Percentiles rank a stretch among this genome's conserved stretches.
Conservation (phyloP, 1,139 yeast genomes). For the Suhomyces coccinellae region DNA sequence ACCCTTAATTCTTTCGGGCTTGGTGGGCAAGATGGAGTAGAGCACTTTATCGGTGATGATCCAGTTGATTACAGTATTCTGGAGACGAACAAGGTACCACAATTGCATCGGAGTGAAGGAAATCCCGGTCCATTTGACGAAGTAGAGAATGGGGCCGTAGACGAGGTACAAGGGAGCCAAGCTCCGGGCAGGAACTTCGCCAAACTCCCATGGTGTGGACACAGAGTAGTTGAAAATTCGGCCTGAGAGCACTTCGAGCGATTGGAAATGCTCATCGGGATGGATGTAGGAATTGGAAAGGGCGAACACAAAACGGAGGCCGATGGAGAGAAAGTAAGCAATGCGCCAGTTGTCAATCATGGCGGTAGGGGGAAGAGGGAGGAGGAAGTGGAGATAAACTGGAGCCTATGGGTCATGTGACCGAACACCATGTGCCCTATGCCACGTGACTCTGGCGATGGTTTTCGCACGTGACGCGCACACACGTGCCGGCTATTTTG, state of each 20-base stretch:
- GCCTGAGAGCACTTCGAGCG: constrained; percentile 67
- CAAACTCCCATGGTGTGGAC: constrained; percentile 85
- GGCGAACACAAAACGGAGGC: constrained; percentile 57
- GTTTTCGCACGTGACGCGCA: too few relatives aligned
- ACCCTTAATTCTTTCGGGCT: constrained; percentile 65
- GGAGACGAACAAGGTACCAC: constrained; percentile 59
- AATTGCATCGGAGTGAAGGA: constrained; percentile 44
- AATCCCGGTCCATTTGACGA: constrained; percentile 26
- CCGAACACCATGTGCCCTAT: not conserved
- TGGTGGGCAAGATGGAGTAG: constrained; percentile 51
- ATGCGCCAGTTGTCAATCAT: constrained; percentile 39
- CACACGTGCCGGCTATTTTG: not conserved
- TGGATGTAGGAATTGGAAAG: constrained; percentile 84
- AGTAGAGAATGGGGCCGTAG: constrained; percentile 65
- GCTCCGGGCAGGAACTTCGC: constrained; percentile 66
- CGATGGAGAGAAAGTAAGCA: constrained; percentile 43
- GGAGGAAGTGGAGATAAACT: too few relatives aligned
- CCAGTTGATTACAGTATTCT: constrained; percentile 60
- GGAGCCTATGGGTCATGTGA: not conserved
- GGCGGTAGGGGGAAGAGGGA: not conserved
- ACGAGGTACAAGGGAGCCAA: constrained; percentile 64
- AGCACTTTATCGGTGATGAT: constrained; percentile 54
- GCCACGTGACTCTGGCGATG: not conserved
- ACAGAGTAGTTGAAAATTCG: constrained; percentile 51
- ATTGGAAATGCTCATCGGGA: constrained; percentile 97